phyloP scores from a whole-genome alignment of 2,329 filamentous ascomycete species.

The Xylariaceae sp. region DNA sequence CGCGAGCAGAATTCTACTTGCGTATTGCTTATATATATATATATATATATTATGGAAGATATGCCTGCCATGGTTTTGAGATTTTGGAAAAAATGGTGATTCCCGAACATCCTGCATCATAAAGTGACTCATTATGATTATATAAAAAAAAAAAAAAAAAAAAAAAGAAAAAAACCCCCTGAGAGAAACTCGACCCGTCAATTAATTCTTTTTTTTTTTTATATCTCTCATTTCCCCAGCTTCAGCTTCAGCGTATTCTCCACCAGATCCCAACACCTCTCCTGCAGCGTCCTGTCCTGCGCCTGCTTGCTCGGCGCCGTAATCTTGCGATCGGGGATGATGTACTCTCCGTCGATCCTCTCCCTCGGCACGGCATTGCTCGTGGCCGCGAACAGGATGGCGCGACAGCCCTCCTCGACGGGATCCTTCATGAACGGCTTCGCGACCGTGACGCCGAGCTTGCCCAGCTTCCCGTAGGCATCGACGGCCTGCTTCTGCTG shows the following conservation, averaged over 20 bases:
- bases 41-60: too few species aligned
- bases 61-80: too few species aligned
- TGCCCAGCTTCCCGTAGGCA: slow-evolving; percentile 43
- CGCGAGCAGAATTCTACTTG: too few species aligned
- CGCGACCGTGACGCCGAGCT: slow-evolving; percentile 36
- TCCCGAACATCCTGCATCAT: too few species aligned
- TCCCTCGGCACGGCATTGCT: slow-evolving; percentile 39
- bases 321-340: slow-evolving; percentile 45
- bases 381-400: slow-evolving; percentile 44
- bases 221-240: slow-evolving; percentile 12
- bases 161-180: too few species aligned
- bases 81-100: too few species aligned
- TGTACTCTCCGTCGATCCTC: slow-evolving; percentile 41
- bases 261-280: slow-evolving; percentile 41
- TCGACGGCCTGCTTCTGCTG: slow-evolving; percentile 39
- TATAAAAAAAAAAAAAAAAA: too few species aligned
- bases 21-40: too few species aligned
- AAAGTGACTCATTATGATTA: too few species aligned
- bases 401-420: slow-evolving; percentile 40
- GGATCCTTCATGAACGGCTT: slow-evolving; percentile 46
- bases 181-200: too few species aligned
- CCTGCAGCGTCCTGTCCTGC: slow-evolving; percentile 37
- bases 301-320: slow-evolving; percentile 38
- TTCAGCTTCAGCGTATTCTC: slow-evolving; percentile 40
- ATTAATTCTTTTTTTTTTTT: background rate